These are phyloP conservation scores for Ricinus communis DNA, from an alignment of 345 rosid species.

Conservation along the genomic window DNA sequence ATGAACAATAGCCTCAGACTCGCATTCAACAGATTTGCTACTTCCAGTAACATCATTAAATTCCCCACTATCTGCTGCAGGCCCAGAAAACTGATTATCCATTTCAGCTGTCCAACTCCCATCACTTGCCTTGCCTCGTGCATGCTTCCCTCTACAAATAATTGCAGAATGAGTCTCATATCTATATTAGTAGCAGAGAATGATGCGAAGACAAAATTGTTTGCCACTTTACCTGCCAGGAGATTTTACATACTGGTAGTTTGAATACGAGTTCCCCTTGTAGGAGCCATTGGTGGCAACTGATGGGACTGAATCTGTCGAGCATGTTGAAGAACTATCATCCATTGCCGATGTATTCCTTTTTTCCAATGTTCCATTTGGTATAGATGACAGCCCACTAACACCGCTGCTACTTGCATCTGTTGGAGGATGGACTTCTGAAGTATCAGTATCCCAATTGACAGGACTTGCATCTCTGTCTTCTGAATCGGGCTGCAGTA, in stretches of 20 bases:
- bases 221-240: slow-evolving; percentile 49
- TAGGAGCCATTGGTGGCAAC: slow-evolving; percentile 57
- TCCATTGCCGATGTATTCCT: slow-evolving; percentile 57
- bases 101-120: slow-evolving; percentile 44
- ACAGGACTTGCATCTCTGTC: slow-evolving; percentile 76
- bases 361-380: slow-evolving; percentile 63
- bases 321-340: slow-evolving; percentile 95
- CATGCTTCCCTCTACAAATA: slow-evolving; percentile 38
- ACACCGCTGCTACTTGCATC: slow-evolving; percentile 60
- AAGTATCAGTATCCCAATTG: slow-evolving; percentile 81
- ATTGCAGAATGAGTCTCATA: not conserved
- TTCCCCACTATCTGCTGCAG: slow-evolving; percentile 41
- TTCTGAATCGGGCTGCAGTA: slow-evolving; percentile 71
- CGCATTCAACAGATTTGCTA: slow-evolving; percentile 48
- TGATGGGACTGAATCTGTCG: slow-evolving; percentile 74
- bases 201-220: not conserved
- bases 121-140: slow-evolving; percentile 44
- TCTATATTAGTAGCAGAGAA: not conserved
- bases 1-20: slow-evolving; percentile 30
- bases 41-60: slow-evolving; percentile 42
- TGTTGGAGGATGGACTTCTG: slow-evolving; percentile 61
- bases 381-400: slow-evolving; percentile 52
- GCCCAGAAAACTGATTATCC: slow-evolving; percentile 44
- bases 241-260: slow-evolving; percentile 44
- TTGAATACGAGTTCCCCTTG: slow-evolving; percentile 48